Evolutionary conservation across 2,329 filamentous ascomycete species (phyloP), one percentile per base, ranked within the genome.

Genomic region (Hypoxylon sp.): DNA sequence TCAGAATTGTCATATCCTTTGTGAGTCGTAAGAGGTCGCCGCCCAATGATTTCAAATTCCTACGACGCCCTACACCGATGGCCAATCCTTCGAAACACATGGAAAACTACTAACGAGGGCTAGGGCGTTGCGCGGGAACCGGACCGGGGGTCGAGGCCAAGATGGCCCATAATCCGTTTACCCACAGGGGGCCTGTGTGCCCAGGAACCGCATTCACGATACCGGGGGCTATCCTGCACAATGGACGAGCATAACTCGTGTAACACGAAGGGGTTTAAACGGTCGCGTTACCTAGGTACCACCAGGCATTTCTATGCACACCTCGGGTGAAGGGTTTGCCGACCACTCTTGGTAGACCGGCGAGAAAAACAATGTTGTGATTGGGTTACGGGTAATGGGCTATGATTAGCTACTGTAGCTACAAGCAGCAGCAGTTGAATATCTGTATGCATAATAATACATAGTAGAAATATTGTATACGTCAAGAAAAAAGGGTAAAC

Each of bases 61-160:
- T 28, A 58, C 61, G 21, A 60, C 49, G 48, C 52, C 67, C 56
- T 63, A 63, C 48, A 45, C 53, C 49, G 43, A 53, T 67, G 11
- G 34, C 45, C 48, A 70, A 67, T 68, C 64, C 67, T 70, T 70
- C 68, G 68, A 70, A 70, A 65, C 68, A 60, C 57, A 65, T 67
- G 55, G 65, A 70, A 70, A 68, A 61, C 50, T 65, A 60, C 58
- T 57, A 60, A 65, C 48, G 58, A 53, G 65, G 61, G 61, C 65
- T 68, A 68, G 65, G 68, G 61, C 61, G 50, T 70, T 68, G 61
- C 68, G 68, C 68, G 68, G 68, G 62, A 70, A 68, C 68, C 67
- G 68, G 64, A 70, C 68, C 68, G 61, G 68, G 67, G 67, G 64
- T 68, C 61, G 57, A 70, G 68, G 68, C 68, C 64, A 68, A 68